Evolutionary conservation across 768 basidiomycete species (phyloP).

Genomic region (Hemileccinum rubropunctum): DNA sequence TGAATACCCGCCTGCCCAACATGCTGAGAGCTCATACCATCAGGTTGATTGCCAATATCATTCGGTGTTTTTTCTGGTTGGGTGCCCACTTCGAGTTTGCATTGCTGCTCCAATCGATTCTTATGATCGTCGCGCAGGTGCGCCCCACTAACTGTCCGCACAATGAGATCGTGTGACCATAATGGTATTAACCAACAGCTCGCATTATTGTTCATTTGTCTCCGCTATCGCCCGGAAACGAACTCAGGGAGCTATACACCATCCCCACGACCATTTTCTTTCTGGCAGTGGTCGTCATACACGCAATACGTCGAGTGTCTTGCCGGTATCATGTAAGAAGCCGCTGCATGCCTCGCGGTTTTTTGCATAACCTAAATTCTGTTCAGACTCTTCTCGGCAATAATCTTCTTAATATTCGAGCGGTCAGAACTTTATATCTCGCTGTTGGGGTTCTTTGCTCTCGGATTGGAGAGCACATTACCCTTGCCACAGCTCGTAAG

Average conservation of each 20-base stretch:
- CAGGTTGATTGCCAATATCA: constrained; percentile 81
- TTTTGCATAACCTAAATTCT: constrained; percentile 5
- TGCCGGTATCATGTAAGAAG: constrained; percentile 65
- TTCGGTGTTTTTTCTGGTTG: constrained; percentile 89
- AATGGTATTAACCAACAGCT: constrained; percentile 44
- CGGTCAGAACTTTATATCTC: constrained; percentile 57
- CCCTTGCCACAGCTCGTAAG: constrained; percentile 83
- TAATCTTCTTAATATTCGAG: constrained; percentile 72
- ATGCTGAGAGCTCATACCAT: constrained; percentile 9
- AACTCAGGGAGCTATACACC: constrained; percentile 57
- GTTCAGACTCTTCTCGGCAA: constrained; percentile 60
- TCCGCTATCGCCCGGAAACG: constrained; percentile 59
- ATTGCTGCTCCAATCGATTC: constrained; percentile 73
- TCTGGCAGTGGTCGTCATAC: constrained; percentile 86
- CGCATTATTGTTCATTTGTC: constrained; percentile 78
- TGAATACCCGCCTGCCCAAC: not conserved
- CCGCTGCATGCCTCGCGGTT: not conserved
- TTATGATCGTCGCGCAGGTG: constrained; percentile 86
- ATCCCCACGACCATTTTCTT: constrained; percentile 66
- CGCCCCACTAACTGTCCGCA: constrained; percentile 14
- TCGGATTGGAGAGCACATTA: constrained; percentile 84
- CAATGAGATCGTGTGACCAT: constrained; percentile 19
- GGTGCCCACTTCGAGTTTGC: constrained; percentile 76
- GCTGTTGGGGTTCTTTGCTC: constrained; percentile 69
- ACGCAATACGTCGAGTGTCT: constrained; percentile 81